Conservation (phyloP, 768 basidiomycete species). For the Phylloporus sp. region DNA sequence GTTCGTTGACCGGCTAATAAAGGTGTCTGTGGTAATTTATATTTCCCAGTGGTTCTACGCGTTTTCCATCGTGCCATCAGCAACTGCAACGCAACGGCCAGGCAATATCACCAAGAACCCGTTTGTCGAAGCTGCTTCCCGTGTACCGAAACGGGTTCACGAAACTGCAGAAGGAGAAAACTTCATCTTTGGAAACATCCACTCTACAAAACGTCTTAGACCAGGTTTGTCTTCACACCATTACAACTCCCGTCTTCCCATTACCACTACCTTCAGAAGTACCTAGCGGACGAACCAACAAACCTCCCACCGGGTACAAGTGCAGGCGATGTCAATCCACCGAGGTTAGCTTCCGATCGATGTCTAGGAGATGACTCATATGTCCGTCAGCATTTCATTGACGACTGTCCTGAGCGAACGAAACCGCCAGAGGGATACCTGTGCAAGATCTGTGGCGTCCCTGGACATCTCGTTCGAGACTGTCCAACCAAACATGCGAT, state of each 20-base stretch:
- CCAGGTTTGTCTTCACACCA: constrained; percentile 38
- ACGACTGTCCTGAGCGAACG: constrained; percentile 66
- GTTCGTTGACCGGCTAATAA: constrained; percentile 41
- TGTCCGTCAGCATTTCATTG: constrained; percentile 61
- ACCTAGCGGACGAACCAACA: constrained; percentile 41
- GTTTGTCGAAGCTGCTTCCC: constrained; percentile 42
- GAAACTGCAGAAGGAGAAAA: constrained; percentile 49
- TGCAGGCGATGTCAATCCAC: constrained; percentile 73
- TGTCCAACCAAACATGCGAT: constrained; percentile 76
- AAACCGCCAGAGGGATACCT: constrained; percentile 82
- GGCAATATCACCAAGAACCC: constrained; percentile 69
- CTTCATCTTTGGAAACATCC: constrained; percentile 64
- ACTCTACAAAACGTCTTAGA: constrained; percentile 52
- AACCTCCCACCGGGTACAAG: constrained; percentile 67
- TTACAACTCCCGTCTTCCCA: not conserved
- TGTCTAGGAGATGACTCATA: constrained; percentile 1
- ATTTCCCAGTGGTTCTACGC: constrained; percentile 90
- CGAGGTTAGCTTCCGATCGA: constrained; percentile 45
- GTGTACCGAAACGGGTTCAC: constrained; percentile 49
- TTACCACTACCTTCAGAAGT: constrained; percentile 7
- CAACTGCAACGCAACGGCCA: constrained; percentile 41
- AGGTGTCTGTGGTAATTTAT: constrained; percentile 6
- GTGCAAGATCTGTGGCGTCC: constrained; percentile 82
- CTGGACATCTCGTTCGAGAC: constrained; percentile 84
- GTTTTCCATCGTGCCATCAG: constrained; percentile 70